These are phyloP conservation scores for Pythium angustatum DNA, from an alignment of 352 stramenopile genomes.

Conservation along the genomic window DNA sequence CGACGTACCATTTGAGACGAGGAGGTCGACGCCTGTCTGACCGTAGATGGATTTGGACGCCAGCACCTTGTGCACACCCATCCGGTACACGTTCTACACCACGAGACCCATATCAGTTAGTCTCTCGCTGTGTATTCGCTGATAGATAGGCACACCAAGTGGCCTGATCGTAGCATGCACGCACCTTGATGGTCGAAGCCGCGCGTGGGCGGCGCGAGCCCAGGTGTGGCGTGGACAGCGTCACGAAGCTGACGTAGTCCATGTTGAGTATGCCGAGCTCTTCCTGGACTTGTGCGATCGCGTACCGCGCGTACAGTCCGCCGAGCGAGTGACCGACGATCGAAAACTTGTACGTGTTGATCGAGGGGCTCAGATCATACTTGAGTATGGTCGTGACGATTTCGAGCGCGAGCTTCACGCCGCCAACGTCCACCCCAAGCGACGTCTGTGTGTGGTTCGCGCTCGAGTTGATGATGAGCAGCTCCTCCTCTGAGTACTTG, in stretches of 20 bases:
- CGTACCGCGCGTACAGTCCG: slow-evolving; percentile 73
- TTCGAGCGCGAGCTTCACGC: slow-evolving; percentile 62
- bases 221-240: slow-evolving; percentile 78
- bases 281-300: slow-evolving; percentile 56
- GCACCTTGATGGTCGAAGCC: slow-evolving; percentile 64
- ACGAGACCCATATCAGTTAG: background rate
- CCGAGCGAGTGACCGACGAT: slow-evolving; percentile 76
- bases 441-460: slow-evolving; percentile 67
- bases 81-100: slow-evolving; percentile 62
- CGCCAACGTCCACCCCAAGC: slow-evolving; percentile 65
- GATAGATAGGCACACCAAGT: background rate
- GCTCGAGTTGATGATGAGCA: slow-evolving; percentile 70
- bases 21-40: slow-evolving; percentile 70
- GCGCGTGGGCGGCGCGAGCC: slow-evolving; percentile 67
- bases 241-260: slow-evolving; percentile 75
- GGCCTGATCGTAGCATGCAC: background rate
- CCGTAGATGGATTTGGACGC: slow-evolving; percentile 66
- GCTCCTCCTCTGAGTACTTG: slow-evolving; percentile 48
- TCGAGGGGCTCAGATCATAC: slow-evolving; percentile 53
- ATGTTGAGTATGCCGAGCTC: slow-evolving; percentile 60
- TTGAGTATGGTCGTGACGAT: slow-evolving; percentile 58
- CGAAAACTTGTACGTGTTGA: slow-evolving; percentile 65
- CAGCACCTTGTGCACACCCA: slow-evolving; percentile 73
- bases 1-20: slow-evolving; percentile 37
- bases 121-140: background rate